Evolutionary conservation across 345 rosid genomes (phyloP).

Genomic region (Lenwebbia sp.): DNA sequence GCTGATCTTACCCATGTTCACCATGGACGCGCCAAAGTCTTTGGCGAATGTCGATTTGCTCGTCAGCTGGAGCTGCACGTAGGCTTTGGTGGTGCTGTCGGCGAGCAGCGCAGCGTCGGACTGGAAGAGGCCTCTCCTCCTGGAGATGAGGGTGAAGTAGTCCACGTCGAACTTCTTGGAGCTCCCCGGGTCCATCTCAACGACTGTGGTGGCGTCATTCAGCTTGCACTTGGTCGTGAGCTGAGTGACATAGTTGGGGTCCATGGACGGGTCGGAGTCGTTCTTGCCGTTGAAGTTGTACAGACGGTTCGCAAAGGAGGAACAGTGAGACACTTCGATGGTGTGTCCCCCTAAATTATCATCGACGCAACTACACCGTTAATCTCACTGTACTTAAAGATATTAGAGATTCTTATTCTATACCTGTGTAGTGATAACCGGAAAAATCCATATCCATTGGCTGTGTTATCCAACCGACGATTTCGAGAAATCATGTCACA

Average conservation of each 20-base stretch:
- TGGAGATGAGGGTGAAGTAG: slow-evolving; percentile 33
- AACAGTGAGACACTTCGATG: slow-evolving; percentile 53
- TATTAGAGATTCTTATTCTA: neutral
- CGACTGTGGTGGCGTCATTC: slow-evolving; percentile 27
- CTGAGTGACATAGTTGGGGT: slow-evolving; percentile 12
- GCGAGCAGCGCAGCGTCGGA: slow-evolving; percentile 58
- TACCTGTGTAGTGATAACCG: neutral
- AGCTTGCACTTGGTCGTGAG: slow-evolving; percentile 33
- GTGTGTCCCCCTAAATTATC: slow-evolving; percentile 45
- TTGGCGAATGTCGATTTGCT: slow-evolving; percentile 21
- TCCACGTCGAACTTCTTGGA: slow-evolving; percentile 33
- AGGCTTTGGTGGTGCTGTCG: slow-evolving; percentile 29
- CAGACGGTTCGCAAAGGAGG: slow-evolving; percentile 29
- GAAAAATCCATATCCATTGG: neutral
- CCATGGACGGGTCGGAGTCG: slow-evolving; percentile 34
- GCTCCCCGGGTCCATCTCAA: slow-evolving; percentile 76
- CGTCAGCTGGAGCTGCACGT: slow-evolving; percentile 13
- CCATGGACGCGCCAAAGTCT: slow-evolving; percentile 63
- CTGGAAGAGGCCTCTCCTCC: slow-evolving; percentile 50
- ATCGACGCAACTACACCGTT: neutral
- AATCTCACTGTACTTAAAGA: neutral
- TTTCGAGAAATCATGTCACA: neutral
- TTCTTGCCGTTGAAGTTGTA: slow-evolving; percentile 68
- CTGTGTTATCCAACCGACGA: neutral
- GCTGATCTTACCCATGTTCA: slow-evolving; percentile 48